Base-by-base conservation (phyloP, 2,329 filamentous ascomycete species). In the Paraphoma sp. region DNA sequence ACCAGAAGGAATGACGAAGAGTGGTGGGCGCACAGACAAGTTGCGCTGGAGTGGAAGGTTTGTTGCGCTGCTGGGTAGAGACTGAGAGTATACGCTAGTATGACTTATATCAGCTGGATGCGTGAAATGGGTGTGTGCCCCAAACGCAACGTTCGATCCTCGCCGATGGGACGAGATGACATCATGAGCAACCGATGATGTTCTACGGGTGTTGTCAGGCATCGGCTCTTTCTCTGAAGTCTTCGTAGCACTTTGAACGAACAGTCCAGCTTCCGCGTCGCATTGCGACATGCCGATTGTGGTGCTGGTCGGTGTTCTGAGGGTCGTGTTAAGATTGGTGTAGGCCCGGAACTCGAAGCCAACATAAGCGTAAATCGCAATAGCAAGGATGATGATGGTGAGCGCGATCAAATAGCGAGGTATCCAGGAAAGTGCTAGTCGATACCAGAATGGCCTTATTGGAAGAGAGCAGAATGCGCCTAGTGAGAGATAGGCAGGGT, bases 391-490 rank as follows among this genome's bases (percentile, higher is more conserved):
- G 33, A 91, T 76, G 60, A 93, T 89, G 28, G 83, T 78, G 8
- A 83, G 68, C 62, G 90, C 86, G 49, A 92, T 87, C 36, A 90
- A 63, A 61, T 92, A 92, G 48, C 90, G 83, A 36, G 90, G 91
- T 7, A 90, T 82, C 90, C 91, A 94, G 54, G 85, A 84, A 2
- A 93, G 79, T 0, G 84, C 86, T 14, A 89, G 78, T 43, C 87
- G 82, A 60, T 89, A 88, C 91, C 90, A 93, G 57, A 83, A 82
- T 0, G 89, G 87, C 3, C 84, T 80, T 14, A 85, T 79, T 0
- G 90, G 89, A 2, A 93, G 79, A 59, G 88, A 89, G 73, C 91
- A 94, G 65, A 87, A 89, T 17, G 87, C 84, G 1, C 87, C 88
- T 47, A 86, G 83, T 18, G 87, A 85, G 44, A 84, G 77, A 67